Evolutionary conservation across 371 early-diverging fungal genomes (phyloP).

Genomic region (Apophysomyces variabilis): DNA sequence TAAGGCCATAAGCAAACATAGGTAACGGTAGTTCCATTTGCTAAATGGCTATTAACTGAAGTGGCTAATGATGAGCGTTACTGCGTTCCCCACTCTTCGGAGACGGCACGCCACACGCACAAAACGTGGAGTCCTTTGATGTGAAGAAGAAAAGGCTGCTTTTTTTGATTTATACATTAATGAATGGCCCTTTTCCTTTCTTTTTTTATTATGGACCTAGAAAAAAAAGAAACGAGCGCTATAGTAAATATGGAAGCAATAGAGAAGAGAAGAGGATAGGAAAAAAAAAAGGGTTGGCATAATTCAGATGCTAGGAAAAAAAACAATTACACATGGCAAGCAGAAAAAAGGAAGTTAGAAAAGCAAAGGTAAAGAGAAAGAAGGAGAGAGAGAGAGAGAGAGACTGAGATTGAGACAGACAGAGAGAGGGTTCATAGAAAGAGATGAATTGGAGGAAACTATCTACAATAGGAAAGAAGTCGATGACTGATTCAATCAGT

Average conservation of each 20-base stretch:
- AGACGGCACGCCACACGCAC: not conserved
- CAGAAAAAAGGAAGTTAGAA: conserved; percentile 14
- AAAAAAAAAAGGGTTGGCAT: not conserved
- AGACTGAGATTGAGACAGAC: too few species aligned
- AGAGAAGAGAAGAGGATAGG: not conserved
- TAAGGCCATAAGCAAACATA: too few species aligned
- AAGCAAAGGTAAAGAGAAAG: conserved; percentile 1
- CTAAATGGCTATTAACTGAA: too few species aligned
- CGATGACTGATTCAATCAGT: conserved; percentile 9
- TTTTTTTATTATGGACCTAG: conserved; percentile 3
- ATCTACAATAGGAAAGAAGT: not conserved
- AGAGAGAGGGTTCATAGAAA: conserved; percentile 4
- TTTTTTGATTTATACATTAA: conserved; percentile 1
- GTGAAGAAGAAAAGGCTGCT: not conserved
- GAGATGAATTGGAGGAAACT: conserved; percentile 1
- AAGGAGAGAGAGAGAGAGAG: conserved; percentile 8
- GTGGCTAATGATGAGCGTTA: too few species aligned
- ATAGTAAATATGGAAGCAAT: conserved; percentile 5
- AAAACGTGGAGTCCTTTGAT: not conserved
- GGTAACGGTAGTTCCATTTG: too few species aligned
- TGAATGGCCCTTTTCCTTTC: not conserved
- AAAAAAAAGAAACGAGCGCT: conserved; percentile 12
- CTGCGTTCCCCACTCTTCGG: too few species aligned
- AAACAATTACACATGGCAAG: conserved; percentile 13
- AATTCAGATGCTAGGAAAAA: conserved; percentile 2